Percentiles rank a stretch among this genome's conserved stretches.
These are phyloP conservation scores for Aspergillus indologenus DNA, from an alignment of 495 filamentous ascomycete species.

Conservation along the genomic window DNA sequence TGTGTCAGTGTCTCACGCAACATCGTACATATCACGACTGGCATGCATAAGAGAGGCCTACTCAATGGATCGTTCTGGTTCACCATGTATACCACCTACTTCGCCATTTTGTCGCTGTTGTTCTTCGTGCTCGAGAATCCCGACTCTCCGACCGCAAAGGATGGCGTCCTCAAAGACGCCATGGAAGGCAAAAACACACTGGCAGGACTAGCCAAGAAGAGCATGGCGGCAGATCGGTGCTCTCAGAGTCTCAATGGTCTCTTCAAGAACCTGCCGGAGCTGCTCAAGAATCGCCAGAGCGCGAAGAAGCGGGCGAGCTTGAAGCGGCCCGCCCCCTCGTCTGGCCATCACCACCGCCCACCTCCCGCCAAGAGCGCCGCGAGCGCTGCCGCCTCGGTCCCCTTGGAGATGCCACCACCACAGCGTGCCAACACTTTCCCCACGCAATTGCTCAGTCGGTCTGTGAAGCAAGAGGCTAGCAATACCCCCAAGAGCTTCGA, in stretches of 20 bases:
- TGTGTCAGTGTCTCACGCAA: slow-evolving; percentile 90
- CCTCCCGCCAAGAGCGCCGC: slow-evolving; percentile 18
- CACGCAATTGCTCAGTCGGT: slow-evolving; percentile 28
- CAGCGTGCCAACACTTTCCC: slow-evolving; percentile 52
- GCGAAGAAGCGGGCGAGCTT: slow-evolving; percentile 36
- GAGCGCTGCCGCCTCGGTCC: slow-evolving; percentile 12
- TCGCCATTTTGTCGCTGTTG: slow-evolving; percentile 82
- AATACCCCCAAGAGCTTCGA: slow-evolving; percentile 34
- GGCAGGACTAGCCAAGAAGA: slow-evolving; percentile 71
- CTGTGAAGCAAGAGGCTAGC: slow-evolving; percentile 19
- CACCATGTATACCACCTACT: slow-evolving; percentile 93
- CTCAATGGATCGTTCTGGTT: slow-evolving; percentile 96
- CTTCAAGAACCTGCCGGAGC: slow-evolving; percentile 77
- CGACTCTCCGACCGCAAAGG: slow-evolving; percentile 65
- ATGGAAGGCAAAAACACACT: slow-evolving; percentile 80
- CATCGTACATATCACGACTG: slow-evolving; percentile 85
- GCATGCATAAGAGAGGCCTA: slow-evolving; percentile 80
- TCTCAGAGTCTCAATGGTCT: slow-evolving; percentile 67
- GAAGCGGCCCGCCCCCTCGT: slow-evolving; percentile 41
- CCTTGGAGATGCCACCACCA: slow-evolving; percentile 32
- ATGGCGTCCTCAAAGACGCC: slow-evolving; percentile 79
- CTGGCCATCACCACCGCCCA: slow-evolving; percentile 20
- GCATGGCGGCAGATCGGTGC: slow-evolving; percentile 84
- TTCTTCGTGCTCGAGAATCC: slow-evolving; percentile 92
- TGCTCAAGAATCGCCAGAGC: slow-evolving; percentile 56